A percentile compares a stretch with the other conserved stretches of the same genome.
Conservation (phyloP, 345 rosid species). For the Eucalyptus polyanthemos region DNA sequence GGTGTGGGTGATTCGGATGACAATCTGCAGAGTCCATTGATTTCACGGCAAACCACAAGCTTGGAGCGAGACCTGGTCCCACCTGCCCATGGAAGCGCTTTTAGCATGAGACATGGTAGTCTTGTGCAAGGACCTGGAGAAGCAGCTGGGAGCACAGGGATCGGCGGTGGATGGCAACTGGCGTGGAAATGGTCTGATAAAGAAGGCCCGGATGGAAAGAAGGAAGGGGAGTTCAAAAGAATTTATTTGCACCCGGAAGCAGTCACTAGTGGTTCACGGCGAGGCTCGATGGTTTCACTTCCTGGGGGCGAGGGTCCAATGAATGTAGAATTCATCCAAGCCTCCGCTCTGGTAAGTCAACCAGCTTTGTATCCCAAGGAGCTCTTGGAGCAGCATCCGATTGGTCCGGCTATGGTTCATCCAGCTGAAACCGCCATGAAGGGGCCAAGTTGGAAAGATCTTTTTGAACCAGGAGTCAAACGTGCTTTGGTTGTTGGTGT, state of each 20-base stretch:
- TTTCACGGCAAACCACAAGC: slow-evolving; percentile 1
- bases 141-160: neutral
- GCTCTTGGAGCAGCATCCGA: slow-evolving; percentile 5
- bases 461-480: slow-evolving; percentile 8
- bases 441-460: slow-evolving; percentile 7
- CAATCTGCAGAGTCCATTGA: slow-evolving; percentile 5
- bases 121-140: neutral
- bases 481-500: slow-evolving; percentile 4
- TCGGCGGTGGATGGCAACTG: slow-evolving; percentile 7
- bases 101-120: slow-evolving; percentile 1
- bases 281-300: neutral
- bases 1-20: neutral
- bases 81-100: neutral
- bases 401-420: slow-evolving; percentile 9
- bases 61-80: neutral
- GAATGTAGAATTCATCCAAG: slow-evolving; percentile 1
- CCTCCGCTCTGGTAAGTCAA: slow-evolving; percentile 5
- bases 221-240: slow-evolving; percentile 3
- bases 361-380: neutral
- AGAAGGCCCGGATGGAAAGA: neutral
- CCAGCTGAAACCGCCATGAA: neutral
- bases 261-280: neutral
- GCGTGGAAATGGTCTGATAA: slow-evolving; percentile 7
- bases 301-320: neutral
- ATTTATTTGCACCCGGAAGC: slow-evolving; percentile 5